These are phyloP conservation scores for Picea sitchensis DNA, from an alignment of 75 land plant species.

Conservation along the genomic window DNA sequence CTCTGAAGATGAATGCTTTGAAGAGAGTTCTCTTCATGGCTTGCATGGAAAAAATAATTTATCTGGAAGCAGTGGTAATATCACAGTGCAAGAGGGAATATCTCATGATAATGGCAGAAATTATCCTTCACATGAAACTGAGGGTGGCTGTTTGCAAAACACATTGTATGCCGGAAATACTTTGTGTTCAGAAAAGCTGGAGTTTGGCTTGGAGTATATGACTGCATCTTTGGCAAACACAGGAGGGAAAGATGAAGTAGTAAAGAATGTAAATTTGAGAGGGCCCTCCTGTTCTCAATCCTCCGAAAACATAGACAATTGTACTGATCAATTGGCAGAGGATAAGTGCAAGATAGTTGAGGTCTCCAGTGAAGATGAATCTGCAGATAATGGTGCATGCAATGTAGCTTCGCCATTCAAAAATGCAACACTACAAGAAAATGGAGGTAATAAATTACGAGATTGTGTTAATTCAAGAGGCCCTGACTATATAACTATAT, in stretches of 20 bases:
- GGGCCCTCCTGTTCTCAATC: not conserved
- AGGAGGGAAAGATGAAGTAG: not conserved
- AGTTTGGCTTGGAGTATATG: not conserved
- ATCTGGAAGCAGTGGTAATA: not conserved
- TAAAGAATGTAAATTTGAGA: not conserved
- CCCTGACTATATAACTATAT: no score
- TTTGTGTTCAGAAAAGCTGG: not conserved
- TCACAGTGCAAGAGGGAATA: not conserved
- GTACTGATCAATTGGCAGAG: not conserved
- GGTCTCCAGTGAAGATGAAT: not conserved
- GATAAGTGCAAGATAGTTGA: not conserved
- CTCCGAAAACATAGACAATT: not conserved
- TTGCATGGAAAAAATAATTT: no score
- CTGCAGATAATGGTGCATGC: not conserved
- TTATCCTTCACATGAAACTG: not conserved
- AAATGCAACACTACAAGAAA: no score
- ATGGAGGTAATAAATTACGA: no score
- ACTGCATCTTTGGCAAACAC: not conserved
- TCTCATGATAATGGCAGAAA: not conserved
- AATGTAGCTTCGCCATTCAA: not conserved
- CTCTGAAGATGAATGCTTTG: no score
- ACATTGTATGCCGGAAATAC: not conserved
- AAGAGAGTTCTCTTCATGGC: no score
- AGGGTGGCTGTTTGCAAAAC: not conserved
- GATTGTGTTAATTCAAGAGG: no score